Conservation (phyloP, 805 yeast species). For the Lachancea mirantina region DNA sequence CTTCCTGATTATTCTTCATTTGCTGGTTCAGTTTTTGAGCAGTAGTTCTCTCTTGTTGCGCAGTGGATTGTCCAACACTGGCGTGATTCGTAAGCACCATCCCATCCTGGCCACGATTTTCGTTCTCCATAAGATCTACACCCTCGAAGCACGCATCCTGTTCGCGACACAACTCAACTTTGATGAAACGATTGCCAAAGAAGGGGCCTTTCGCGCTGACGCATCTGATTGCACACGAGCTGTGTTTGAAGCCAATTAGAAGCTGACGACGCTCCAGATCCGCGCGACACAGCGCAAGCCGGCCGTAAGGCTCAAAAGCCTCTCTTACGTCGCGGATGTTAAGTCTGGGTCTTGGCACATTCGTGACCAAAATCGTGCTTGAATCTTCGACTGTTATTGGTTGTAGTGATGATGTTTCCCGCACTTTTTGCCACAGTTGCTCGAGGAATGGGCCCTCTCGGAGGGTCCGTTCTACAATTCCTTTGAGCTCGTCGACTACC, state of each 20-base stretch:
- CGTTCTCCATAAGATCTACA: constrained; percentile 1
- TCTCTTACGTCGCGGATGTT: background rate
- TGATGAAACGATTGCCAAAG: constrained; percentile 13
- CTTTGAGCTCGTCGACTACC: too few relatives aligned
- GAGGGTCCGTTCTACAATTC: too few relatives aligned
- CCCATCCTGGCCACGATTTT: too few relatives aligned
- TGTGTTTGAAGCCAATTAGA: constrained; percentile 7
- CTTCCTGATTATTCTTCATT: constrained; percentile 1
- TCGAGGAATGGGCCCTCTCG: too few relatives aligned
- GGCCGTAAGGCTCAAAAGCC: constrained; percentile 10
- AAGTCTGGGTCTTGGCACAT: constrained; percentile 5
- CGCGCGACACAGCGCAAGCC: constrained; percentile 5
- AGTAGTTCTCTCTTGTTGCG: constrained; percentile 1
- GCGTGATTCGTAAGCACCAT: too few relatives aligned
- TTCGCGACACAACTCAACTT: constrained; percentile 6
- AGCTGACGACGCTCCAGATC: constrained; percentile 5
- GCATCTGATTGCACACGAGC: constrained; percentile 10
- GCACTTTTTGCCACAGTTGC: too few relatives aligned
- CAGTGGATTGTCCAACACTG: constrained; percentile 5
- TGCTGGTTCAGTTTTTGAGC: too few relatives aligned
- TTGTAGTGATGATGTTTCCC: too few relatives aligned
- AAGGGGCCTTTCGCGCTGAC: constrained; percentile 9
- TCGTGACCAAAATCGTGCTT: too few relatives aligned
- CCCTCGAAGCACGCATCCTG: constrained; percentile 4
- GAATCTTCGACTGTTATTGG: too few relatives aligned